These are phyloP conservation scores for Blastocystis hominis DNA, from an alignment of 352 stramenopile genomes.

Conservation along the genomic window DNA sequence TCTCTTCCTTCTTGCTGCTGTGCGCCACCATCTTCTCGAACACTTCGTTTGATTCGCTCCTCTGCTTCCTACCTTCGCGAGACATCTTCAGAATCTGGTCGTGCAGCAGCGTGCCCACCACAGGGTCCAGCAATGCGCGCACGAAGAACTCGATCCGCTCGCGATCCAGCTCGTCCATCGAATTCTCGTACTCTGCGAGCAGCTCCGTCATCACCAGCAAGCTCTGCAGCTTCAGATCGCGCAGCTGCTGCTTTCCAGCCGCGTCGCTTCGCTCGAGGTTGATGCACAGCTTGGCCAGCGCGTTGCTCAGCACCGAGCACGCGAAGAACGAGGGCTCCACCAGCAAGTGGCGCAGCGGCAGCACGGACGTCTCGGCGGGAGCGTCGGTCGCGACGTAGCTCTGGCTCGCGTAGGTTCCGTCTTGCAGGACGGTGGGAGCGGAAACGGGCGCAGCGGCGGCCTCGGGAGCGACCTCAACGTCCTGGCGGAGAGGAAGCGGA, in stretches of 20 bases:
- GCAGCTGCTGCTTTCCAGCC: conserved; percentile 60
- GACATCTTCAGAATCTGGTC: not conserved
- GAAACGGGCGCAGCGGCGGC: conserved; percentile 65
- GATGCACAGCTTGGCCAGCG: conserved; percentile 90
- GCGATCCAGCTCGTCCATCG: conserved; percentile 81
- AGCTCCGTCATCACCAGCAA: conserved; percentile 15
- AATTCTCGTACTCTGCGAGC: not conserved
- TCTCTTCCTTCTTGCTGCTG: not conserved
- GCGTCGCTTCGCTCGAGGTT: conserved; percentile 62
- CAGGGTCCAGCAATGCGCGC: conserved; percentile 82
- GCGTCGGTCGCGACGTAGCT: conserved; percentile 61
- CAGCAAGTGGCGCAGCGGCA: conserved; percentile 75
- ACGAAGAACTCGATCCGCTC: conserved; percentile 87
- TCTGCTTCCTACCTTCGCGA: not conserved
- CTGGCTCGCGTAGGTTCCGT: conserved; percentile 98
- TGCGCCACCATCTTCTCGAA: conserved; percentile 5
- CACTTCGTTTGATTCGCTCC: not conserved
- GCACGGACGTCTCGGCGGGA: conserved; percentile 68
- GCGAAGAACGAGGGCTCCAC: conserved; percentile 88
- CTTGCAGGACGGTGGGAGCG: conserved; percentile 92
- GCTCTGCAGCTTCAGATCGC: conserved; percentile 67
- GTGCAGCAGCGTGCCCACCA: conserved; percentile 60
- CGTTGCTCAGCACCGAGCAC: conserved; percentile 77
- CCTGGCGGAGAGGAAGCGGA: conserved; percentile 68
- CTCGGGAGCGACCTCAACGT: conserved; percentile 64